Conservation (phyloP, 2,329 filamentous ascomycete genomes). For the Nectriaceae sp. region DNA sequence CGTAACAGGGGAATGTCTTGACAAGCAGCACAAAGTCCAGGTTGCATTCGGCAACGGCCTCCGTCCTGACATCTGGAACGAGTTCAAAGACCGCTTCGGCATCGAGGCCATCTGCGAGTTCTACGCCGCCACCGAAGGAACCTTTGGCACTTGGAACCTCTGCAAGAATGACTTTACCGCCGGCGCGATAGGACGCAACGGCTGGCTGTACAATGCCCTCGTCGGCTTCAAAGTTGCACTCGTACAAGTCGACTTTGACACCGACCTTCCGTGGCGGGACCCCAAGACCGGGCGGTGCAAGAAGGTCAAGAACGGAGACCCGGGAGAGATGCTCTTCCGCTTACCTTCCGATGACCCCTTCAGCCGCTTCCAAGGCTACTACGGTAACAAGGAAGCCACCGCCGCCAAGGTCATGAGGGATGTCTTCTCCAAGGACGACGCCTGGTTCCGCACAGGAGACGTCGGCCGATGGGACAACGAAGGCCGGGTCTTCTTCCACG, state of each 20-base stretch:
- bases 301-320: constrained; percentile 56
- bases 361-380: constrained; percentile 79
- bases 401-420: constrained; percentile 72
- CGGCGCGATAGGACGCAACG: constrained; percentile 78
- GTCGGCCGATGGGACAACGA: constrained; percentile 71
- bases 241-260: constrained; percentile 71
- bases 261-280: constrained; percentile 68
- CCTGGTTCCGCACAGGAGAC: constrained; percentile 85
- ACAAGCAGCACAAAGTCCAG: constrained; percentile 72
- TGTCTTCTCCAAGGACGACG: constrained; percentile 75
- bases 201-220: constrained; percentile 59
- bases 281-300: constrained; percentile 69
- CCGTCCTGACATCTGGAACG: constrained; percentile 82
- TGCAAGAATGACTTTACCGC: constrained; percentile 70
- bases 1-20: constrained; percentile 65
- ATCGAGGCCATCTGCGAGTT: constrained; percentile 76
- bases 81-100: constrained; percentile 79
- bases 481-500: constrained; percentile 76
- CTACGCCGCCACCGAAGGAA: constrained; percentile 77
- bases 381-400: constrained; percentile 70
- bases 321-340: constrained; percentile 75
- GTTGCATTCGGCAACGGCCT: constrained; percentile 83
- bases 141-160: constrained; percentile 70
- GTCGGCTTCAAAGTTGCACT: constrained; percentile 55
- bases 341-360: constrained; percentile 66